Base-by-base conservation (phyloP, 2,329 filamentous ascomycete genomes). In the Cryphonectria radicalis region DNA sequence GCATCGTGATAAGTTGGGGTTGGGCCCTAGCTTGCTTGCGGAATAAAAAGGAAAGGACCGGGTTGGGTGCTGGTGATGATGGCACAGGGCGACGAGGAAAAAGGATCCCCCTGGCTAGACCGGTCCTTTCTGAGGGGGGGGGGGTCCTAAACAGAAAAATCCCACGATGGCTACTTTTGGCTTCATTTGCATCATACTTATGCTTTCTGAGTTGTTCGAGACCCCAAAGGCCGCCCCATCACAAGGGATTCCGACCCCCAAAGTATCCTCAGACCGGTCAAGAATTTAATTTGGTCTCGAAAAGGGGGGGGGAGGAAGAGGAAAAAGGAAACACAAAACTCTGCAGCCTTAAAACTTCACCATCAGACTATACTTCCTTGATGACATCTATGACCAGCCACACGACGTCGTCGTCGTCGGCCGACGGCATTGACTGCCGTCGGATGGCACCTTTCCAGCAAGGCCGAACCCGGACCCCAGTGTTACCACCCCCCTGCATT, bases 101-200 rank as follows among this genome's bases (percentile, higher is more conserved):
- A 32, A 32, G 32, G 32, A 32, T 32, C 37, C 14, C 46, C 11
- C 59, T 59, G 70, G 64, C 70, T 53, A 70, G 70, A 63, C 68
- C 60, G 64, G 64, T 64, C 68, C 65, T 70, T 67, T 64, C 13
- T 65, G 37, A 59, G 62, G 57, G 17, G 43, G 6, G 6, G 22
- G 1, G 28, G 8, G 42, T 17, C 14, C 42, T 4, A 17, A 43
- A 43, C 14, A 17, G 40, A 14, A 66, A 46, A 57, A 50, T 46
- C 65, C 63, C 71, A 70, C 65, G 71, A 72, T 72, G 68, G 65
- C 66, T 67, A 53, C 55, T 66, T 60, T 68, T 50, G 57, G 68
- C 68, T 57, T 70, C 68, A 72, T 59, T 72, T 66, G 68, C 71
- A 72, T 68, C 68, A 70, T 70, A 63, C 66, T 43, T 43, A 11